Evolutionary conservation across 2,329 filamentous ascomycete species (phyloP).

Genomic region (Curvularia sp.): DNA sequence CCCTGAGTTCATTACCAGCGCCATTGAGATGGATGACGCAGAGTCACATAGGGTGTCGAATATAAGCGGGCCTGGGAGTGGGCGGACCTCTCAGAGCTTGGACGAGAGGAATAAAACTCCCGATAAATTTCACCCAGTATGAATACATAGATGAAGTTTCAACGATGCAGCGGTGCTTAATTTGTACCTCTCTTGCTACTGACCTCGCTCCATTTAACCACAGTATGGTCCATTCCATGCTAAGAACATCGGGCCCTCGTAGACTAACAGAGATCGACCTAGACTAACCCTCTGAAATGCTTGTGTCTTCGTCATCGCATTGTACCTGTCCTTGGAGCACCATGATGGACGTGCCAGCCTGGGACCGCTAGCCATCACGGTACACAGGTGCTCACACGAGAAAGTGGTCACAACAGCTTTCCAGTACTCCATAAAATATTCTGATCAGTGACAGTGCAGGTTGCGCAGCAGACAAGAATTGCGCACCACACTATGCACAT

Average conservation of each 20-base stretch:
- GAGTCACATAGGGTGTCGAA: conserved; percentile 19
- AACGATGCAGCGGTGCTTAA: conserved; percentile 4
- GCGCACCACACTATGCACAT: conserved; percentile 34
- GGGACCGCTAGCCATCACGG: conserved; percentile 30
- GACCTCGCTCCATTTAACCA: background rate
- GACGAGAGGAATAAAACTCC: conserved; percentile 17
- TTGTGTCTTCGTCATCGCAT: conserved; percentile 5
- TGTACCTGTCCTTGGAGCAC: conserved; percentile 26
- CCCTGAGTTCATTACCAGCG: conserved; percentile 35
- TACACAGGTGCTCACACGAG: conserved; percentile 17
- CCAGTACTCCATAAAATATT: background rate
- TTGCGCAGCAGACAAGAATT: background rate
- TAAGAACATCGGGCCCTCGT: background rate
- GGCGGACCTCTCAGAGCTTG: conserved; percentile 20
- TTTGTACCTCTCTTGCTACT: conserved; percentile 2
- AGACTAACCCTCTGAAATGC: background rate
- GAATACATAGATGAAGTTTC: conserved; percentile 12
- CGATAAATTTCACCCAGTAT: conserved; percentile 22
- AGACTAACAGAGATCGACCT: background rate
- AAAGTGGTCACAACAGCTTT: background rate
- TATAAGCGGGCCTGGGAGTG: conserved; percentile 20
- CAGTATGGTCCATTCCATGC: background rate
- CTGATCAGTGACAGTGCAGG: background rate
- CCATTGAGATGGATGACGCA: conserved; percentile 33
- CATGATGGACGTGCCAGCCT: conserved; percentile 29